Percentiles rank a stretch among this genome's conserved stretches.
Conservation (phyloP, 768 basidiomycete genomes). For the Lactifluus piperatus region DNA sequence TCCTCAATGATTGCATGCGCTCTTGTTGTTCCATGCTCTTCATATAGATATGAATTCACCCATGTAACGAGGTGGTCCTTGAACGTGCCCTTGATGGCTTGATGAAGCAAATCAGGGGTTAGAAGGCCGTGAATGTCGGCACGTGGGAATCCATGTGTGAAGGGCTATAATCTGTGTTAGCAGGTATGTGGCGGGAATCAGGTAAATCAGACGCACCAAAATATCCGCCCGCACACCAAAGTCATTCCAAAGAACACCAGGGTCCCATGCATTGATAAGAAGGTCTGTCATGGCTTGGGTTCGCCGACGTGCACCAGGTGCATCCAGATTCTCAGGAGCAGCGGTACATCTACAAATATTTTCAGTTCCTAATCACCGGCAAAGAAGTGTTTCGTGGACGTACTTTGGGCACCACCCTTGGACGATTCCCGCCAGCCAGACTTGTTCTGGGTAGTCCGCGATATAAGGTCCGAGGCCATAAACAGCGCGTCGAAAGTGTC, state of each 20-base stretch:
- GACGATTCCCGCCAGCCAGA: neutral
- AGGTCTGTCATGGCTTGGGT: neutral
- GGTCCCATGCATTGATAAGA: neutral
- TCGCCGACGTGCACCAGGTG: too few species aligned
- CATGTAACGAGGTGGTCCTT: neutral
- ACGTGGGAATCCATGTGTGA: neutral
- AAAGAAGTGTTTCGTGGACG: too few species aligned
- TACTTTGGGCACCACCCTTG: neutral
- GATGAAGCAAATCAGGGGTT: neutral
- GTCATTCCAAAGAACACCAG: neutral
- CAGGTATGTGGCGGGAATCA: too few species aligned
- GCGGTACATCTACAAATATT: too few species aligned
- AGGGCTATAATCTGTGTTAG: neutral
- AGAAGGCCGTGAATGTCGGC: neutral
- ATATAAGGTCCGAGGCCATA: too few species aligned
- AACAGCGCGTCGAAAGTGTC: too few species aligned
- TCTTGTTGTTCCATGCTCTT: neutral
- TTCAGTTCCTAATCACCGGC: too few species aligned
- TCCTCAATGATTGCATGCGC: neutral
- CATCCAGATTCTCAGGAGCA: too few species aligned
- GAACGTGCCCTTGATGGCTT: too few species aligned
- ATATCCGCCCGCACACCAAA: neutral
- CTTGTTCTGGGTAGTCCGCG: neutral
- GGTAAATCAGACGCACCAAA: neutral
- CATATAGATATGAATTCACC: neutral